A percentile compares a stretch with the other conserved stretches of the same genome.
phyloP scores from a whole-genome alignment of 2,329 filamentous ascomycete species.

The Aspergillus jensenii region DNA sequence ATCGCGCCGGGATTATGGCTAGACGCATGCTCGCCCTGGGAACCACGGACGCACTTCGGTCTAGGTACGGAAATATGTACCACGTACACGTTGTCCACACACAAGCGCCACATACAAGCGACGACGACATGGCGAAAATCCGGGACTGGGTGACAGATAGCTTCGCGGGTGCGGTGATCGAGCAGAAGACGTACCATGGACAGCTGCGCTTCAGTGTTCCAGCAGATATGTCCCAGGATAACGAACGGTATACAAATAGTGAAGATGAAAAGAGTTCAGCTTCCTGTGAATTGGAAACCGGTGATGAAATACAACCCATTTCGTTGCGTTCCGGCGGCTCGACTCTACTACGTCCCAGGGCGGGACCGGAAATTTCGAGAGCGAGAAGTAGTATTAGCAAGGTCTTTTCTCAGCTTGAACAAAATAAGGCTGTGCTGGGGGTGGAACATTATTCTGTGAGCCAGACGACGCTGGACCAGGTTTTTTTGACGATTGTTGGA shows the following conservation, averaged over 20 bases:
- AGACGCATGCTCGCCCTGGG: conserved; percentile 82
- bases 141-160: conserved; percentile 62
- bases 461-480: conserved; percentile 84
- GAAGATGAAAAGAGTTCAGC: background rate
- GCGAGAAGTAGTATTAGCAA: conserved; percentile 43
- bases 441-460: conserved; percentile 85
- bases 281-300: background rate
- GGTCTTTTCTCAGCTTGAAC: conserved; percentile 72
- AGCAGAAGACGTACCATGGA: conserved; percentile 76
- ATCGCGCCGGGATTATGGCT: conserved; percentile 81
- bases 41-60: conserved; percentile 68
- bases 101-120: conserved; percentile 70
- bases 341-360: background rate
- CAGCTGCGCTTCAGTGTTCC: conserved; percentile 83
- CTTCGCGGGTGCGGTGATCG: conserved; percentile 67
- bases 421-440: conserved; percentile 65
- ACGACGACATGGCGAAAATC: conserved; percentile 66
- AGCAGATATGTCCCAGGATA: conserved; percentile 21
- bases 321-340: background rate
- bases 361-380: background rate
- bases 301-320: background rate
- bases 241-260: background rate
- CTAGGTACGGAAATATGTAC: conserved; percentile 73
- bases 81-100: conserved; percentile 79
- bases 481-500: conserved; percentile 82